These are phyloP conservation scores for Xerocomus minutiporus DNA, from an alignment of 1,284 basidiomycete species.

Conservation along the genomic window DNA sequence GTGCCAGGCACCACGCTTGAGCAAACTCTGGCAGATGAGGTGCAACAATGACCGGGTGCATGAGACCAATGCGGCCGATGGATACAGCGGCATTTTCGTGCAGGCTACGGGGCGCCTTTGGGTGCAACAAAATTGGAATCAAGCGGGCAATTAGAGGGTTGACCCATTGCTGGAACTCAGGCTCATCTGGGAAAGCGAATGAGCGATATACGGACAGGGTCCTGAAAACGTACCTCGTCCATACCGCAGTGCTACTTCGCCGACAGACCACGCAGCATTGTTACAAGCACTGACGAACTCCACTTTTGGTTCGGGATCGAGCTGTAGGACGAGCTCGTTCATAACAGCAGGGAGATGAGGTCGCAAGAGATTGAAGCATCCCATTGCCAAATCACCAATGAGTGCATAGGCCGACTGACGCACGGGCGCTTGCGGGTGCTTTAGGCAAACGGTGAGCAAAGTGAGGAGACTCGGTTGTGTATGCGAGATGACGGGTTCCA, in stretches of 20 bases:
- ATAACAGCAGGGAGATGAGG: constrained; percentile 86
- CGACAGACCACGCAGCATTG: constrained; percentile 99
- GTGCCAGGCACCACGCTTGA: constrained; percentile 93
- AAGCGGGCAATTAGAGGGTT: constrained; percentile 82
- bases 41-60: constrained; percentile 85
- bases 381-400: constrained; percentile 96
- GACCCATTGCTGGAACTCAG: constrained; percentile 87
- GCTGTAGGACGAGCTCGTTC: constrained; percentile 84
- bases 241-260: constrained; percentile 91
- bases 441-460: constrained; percentile 80
- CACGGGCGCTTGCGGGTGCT: constrained; percentile 92
- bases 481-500: constrained; percentile 66
- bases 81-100: constrained; percentile 99
- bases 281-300: constrained; percentile 97
- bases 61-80: constrained; percentile 94
- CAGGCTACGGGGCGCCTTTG: constrained; percentile 89
- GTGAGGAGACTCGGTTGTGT: constrained; percentile 75
- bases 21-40: constrained; percentile 90
- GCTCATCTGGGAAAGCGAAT: constrained; percentile 49
- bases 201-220: neutral
- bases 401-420: constrained; percentile 96
- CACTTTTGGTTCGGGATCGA: constrained; percentile 85
- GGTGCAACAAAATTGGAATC: constrained; percentile 88
- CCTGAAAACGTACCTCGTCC: constrained; percentile 52
- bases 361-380: constrained; percentile 82